phyloP scores from a whole-genome alignment of 352 stramenopile genomes.

The Pythium biforme region DNA sequence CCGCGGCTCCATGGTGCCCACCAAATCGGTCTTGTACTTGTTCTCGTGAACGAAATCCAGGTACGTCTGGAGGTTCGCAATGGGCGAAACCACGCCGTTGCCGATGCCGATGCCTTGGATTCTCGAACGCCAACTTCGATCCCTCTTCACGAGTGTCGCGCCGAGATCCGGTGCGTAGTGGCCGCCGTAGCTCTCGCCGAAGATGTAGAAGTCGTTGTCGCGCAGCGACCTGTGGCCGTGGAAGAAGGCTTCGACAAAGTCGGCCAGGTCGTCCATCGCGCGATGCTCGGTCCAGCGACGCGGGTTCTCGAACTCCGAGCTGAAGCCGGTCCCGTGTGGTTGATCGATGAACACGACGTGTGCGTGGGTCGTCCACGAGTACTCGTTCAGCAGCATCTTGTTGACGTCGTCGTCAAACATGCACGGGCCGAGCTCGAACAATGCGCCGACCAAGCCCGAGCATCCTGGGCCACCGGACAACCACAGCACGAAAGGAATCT shows the following conservation, averaged over 20 bases:
- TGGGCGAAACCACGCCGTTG: constrained; percentile 70
- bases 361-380: constrained; percentile 93
- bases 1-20: constrained; percentile 14
- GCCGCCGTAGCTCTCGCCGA: constrained; percentile 94
- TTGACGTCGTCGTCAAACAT: constrained; percentile 67
- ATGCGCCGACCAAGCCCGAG: constrained; percentile 90
- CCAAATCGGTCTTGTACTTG: constrained; percentile 41
- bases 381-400: constrained; percentile 81
- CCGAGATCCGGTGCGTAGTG: constrained; percentile 94
- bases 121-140: constrained; percentile 28
- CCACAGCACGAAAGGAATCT: constrained; percentile 93
- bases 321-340: constrained; percentile 81
- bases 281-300: constrained; percentile 43
- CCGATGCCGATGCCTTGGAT: constrained; percentile 87
- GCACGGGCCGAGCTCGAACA: constrained; percentile 97
- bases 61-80: constrained; percentile 43
- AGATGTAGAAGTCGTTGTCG: constrained; percentile 87
- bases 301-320: constrained; percentile 8
- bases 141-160: constrained; percentile 56
- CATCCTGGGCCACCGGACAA: constrained; percentile 96
- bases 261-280: constrained; percentile 45
- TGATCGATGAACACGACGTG: constrained; percentile 98
- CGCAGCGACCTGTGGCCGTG: constrained; percentile 35
- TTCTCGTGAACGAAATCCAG: constrained; percentile 50
- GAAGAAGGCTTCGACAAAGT: constrained; percentile 64